Evolutionary conservation across 139 green algal species (phyloP).

Genomic region (Tetraselmis chui): DNA sequence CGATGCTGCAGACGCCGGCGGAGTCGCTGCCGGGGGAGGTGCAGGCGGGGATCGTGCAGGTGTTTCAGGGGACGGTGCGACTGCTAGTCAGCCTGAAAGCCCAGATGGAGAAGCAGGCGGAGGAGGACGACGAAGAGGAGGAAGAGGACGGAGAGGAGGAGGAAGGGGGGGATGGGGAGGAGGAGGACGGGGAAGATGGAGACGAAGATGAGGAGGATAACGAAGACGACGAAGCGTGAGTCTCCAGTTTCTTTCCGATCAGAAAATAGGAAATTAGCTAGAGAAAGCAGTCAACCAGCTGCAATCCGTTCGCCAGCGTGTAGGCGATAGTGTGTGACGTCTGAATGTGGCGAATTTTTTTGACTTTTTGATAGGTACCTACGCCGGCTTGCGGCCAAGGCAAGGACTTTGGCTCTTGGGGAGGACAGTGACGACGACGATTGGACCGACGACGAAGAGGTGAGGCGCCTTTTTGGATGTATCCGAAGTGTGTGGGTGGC

Average conservation of each 20-base stretch:
- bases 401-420: not conserved
- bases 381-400: not conserved
- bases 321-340: too few relatives aligned
- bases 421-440: not conserved
- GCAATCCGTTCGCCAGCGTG: too few relatives aligned
- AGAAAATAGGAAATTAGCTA: too few relatives aligned
- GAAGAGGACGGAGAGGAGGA: not conserved
- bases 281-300: too few relatives aligned
- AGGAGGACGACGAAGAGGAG: not conserved
- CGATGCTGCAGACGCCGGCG: slow-evolving; percentile 48
- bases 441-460: not conserved
- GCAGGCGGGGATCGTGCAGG: slow-evolving; percentile 29
- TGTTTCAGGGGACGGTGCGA: not conserved
- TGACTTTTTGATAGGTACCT: too few relatives aligned
- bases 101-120: not conserved
- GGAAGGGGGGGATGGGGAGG: not conserved
- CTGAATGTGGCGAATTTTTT: slow-evolving; percentile 13
- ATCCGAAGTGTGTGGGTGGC: too few relatives aligned
- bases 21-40: slow-evolving; percentile 50
- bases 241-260: too few relatives aligned
- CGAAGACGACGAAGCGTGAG: slow-evolving; percentile 27
- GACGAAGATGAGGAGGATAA: slow-evolving; percentile 32
- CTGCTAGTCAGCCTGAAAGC: not conserved
- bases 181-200: slow-evolving; percentile 10
- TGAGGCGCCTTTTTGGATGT: too few relatives aligned